A percentile compares a stretch with the other conserved stretches of the same genome.
phyloP scores from a whole-genome alignment of 2,329 filamentous ascomycete species.

The Zasmidium citrigriseum region DNA sequence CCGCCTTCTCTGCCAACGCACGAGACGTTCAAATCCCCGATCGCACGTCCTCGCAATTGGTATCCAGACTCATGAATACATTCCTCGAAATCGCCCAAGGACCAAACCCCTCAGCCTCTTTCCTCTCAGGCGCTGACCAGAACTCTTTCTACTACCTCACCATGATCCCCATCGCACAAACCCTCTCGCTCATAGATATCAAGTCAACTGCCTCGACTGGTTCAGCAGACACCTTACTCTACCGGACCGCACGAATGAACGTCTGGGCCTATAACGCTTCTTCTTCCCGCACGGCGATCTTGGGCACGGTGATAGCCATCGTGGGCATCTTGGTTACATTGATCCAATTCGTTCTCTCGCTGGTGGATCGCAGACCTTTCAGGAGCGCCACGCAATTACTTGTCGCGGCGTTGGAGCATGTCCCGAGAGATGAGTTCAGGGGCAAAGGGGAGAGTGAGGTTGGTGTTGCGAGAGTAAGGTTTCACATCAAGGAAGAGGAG shows the following conservation, averaged over 20 bases:
- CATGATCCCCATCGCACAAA: conserved; percentile 6
- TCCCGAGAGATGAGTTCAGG: conserved; percentile 17
- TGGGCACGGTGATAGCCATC: conserved; percentile 3
- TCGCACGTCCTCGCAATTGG: not conserved
- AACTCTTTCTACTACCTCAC: not conserved
- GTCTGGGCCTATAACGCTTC: conserved; percentile 11
- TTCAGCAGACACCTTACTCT: not conserved
- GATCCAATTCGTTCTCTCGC: conserved; percentile 7
- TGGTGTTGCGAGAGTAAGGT: not conserved
- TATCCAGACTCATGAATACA: not conserved
- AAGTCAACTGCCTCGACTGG: not conserved
- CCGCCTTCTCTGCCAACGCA: not conserved
- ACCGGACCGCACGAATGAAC: conserved; percentile 2
- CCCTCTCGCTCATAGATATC: conserved; percentile 9
- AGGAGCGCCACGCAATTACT: conserved; percentile 18
- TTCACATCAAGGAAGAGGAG: not conserved
- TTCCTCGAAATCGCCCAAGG: not conserved
- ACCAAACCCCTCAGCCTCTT: not conserved
- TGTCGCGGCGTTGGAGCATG: conserved; percentile 26
- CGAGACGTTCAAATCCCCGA: not conserved
- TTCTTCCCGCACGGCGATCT: conserved; percentile 4
- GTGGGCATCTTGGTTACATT: conserved; percentile 13
- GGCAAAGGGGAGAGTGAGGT: not conserved
- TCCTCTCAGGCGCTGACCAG: not conserved
- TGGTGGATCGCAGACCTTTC: conserved; percentile 12